phyloP scores from a whole-genome alignment of 2,329 filamentous ascomycete species.

The Cadophora luteo-olivacea region DNA sequence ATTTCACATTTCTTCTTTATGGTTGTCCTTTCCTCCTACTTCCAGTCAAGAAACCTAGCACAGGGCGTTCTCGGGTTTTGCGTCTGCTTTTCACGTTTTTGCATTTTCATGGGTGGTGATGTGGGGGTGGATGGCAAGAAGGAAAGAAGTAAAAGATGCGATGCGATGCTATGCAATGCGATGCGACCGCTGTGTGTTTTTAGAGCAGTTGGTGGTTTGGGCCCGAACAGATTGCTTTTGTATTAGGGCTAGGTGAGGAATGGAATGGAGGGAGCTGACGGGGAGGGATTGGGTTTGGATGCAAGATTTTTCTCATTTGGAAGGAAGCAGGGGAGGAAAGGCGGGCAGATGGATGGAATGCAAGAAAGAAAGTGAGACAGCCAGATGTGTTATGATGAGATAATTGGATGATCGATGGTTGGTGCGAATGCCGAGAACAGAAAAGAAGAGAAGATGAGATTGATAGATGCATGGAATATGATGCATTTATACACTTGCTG shows the following conservation, averaged over 20 bases:
- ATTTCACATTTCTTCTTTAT: constrained; percentile 16
- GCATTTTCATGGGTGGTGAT: constrained; percentile 6
- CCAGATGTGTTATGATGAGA: constrained; percentile 24
- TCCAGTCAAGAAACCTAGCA: constrained; percentile 5
- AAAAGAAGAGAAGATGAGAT: neutral
- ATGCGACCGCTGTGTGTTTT: constrained; percentile 10
- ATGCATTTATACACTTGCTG: constrained; percentile 1
- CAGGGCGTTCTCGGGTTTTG: constrained; percentile 10
- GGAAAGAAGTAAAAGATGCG: constrained; percentile 4
- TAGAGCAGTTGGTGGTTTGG: constrained; percentile 9
- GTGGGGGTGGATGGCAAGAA: neutral
- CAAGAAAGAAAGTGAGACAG: neutral
- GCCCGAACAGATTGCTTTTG: constrained; percentile 16
- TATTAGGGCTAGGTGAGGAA: neutral
- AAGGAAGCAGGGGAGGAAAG: no score
- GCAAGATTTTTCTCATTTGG: constrained; percentile 5
- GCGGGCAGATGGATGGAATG: constrained; percentile 6
- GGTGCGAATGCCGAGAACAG: neutral
- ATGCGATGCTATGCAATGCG: no score
- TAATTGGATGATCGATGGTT: constrained; percentile 19
- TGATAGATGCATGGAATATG: constrained; percentile 16
- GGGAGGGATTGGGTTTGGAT: constrained; percentile 9
- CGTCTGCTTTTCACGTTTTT: constrained; percentile 1
- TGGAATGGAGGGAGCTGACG: neutral
- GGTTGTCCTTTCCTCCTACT: constrained; percentile 23